These are phyloP conservation scores for Diddensiella santjacobensis DNA, from an alignment of 805 yeast species.

Conservation along the genomic window DNA sequence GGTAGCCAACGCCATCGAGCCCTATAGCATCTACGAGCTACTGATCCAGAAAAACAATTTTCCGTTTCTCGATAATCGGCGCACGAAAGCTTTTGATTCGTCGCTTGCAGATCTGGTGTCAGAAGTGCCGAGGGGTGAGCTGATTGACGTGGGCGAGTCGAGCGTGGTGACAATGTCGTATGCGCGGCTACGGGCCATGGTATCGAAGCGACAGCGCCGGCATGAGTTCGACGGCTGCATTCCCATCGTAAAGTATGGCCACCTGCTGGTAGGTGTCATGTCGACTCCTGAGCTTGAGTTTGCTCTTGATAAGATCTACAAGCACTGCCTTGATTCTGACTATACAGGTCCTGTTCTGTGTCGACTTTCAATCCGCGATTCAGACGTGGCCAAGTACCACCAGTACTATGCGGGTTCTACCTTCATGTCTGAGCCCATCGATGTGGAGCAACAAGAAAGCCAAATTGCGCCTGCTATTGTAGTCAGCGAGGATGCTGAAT, in stretches of 20 bases:
- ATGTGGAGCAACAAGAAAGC: not conserved
- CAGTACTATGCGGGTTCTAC: conserved; percentile 17
- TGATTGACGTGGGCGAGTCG: conserved; percentile 40
- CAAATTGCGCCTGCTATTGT: not conserved
- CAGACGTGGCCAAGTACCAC: conserved; percentile 22
- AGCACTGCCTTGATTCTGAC: conserved; percentile 22
- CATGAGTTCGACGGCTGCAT: conserved; percentile 51
- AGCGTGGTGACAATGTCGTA: conserved; percentile 33
- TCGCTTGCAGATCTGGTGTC: conserved; percentile 42
- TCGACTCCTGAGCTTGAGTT: conserved; percentile 51
- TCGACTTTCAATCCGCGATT: conserved; percentile 23
- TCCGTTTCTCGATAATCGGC: conserved; percentile 50
- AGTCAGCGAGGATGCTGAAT: conserved; percentile 3
- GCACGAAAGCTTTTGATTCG: conserved; percentile 31
- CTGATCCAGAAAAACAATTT: conserved; percentile 46
- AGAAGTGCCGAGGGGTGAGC: conserved; percentile 21
- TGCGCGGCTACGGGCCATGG: conserved; percentile 34
- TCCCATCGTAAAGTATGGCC: conserved; percentile 39
- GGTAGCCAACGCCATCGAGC: conserved; percentile 51
- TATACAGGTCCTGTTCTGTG: conserved; percentile 23
- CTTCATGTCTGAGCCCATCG: conserved; percentile 1
- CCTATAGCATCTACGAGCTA: conserved; percentile 48
- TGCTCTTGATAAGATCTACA: conserved; percentile 44
- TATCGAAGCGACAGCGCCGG: conserved; percentile 38
- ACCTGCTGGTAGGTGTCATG: conserved; percentile 43